These are phyloP conservation scores for Quercus lobata DNA, from an alignment of 331 rosid genomes.

Conservation along the genomic window DNA sequence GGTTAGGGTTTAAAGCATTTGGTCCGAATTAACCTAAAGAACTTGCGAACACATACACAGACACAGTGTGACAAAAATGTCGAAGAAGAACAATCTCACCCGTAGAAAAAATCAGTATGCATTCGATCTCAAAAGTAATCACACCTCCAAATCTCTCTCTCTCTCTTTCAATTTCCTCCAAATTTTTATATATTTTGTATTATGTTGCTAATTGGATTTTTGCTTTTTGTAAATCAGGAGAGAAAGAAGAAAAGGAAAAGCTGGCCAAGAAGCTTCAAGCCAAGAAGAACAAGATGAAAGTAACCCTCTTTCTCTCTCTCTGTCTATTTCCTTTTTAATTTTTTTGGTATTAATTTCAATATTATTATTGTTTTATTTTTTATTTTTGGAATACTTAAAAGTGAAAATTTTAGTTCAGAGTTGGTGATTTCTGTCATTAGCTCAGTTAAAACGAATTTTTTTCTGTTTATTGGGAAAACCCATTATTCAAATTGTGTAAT, in stretches of 20 bases:
- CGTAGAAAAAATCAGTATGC: slow-evolving; percentile 73
- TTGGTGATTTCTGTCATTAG: not conserved
- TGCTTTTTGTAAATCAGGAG: slow-evolving; percentile 42
- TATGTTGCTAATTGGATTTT: not conserved
- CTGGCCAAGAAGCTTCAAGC: slow-evolving; percentile 63
- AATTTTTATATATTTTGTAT: not conserved
- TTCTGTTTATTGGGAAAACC: not conserved
- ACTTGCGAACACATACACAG: not conserved
- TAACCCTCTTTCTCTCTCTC: slow-evolving; percentile 1
- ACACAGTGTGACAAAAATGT: slow-evolving; percentile 34
- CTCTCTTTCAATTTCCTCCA: not conserved
- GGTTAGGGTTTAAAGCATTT: slow-evolving; percentile 25
- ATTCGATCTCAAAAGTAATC: slow-evolving; percentile 75
- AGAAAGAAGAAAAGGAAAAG: slow-evolving; percentile 62
- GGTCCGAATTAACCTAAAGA: not conserved
- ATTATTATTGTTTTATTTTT: not conserved
- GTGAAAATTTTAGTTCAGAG: not conserved
- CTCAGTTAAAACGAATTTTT: not conserved
- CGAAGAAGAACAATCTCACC: slow-evolving; percentile 90
- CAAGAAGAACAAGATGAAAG: slow-evolving; percentile 80
- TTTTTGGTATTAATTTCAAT: not conserved
- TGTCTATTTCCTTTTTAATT: not conserved
- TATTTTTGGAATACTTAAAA: not conserved
- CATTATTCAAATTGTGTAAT: not conserved
- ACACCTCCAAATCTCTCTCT: not conserved